Conservation (phyloP, 163 green algal species). For the Prototheca wickerhamii region DNA sequence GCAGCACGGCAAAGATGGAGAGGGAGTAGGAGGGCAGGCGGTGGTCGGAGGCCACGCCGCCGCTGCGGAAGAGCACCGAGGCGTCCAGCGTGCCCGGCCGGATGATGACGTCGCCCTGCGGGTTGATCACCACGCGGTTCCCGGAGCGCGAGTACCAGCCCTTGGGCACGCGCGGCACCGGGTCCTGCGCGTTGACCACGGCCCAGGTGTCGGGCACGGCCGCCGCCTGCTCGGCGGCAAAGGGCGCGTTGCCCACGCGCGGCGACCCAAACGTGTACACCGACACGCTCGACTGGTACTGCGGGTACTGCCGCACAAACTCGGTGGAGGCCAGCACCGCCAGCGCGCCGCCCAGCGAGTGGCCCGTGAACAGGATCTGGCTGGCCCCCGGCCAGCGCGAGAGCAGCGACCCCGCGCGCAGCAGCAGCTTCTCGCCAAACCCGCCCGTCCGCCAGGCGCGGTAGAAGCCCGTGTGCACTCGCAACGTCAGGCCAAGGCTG, state of each 20-base stretch:
- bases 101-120: slow-evolving; percentile 3
- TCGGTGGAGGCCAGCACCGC: slow-evolving; percentile 1
- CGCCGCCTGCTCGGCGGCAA: background rate
- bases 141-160: background rate
- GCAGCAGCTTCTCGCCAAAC: background rate
- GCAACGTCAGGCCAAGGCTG: background rate
- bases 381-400: background rate
- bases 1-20: background rate
- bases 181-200: slow-evolving; percentile 4
- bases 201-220: background rate
- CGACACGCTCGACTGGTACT: background rate
- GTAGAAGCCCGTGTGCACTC: slow-evolving; percentile 2
- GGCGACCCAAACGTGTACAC: slow-evolving; percentile 2
- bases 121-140: background rate
- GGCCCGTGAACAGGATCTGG: background rate
- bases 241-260: background rate
- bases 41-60: background rate
- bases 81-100: background rate
- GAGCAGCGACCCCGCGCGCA: background rate
- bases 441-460: background rate
- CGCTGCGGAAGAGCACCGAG: background rate
- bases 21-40: slow-evolving; percentile 1
- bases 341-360: background rate
- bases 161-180: background rate
- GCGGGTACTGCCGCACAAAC: background rate